These are phyloP conservation scores for barley (Hordeum vulgare) DNA, from an alignment of 176 grass and related monocot genomes.

Conservation along the genomic window DNA sequence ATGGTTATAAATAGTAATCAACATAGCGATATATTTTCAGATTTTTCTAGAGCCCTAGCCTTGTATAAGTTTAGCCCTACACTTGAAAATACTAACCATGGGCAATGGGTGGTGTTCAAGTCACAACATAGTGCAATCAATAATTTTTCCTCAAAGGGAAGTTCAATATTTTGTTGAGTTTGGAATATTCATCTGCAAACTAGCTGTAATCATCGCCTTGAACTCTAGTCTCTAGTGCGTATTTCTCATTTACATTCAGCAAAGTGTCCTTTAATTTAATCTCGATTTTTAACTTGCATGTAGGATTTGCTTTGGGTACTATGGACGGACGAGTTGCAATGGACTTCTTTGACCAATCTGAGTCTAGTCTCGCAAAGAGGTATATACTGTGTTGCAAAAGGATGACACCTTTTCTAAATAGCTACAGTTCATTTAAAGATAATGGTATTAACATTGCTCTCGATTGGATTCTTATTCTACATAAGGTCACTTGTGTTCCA, in stretches of 20 bases:
- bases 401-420: background rate
- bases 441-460: background rate
- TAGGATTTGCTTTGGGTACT: constrained; percentile 56
- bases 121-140: background rate
- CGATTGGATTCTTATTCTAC: background rate
- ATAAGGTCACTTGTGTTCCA: background rate
- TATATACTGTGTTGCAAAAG: constrained; percentile 15
- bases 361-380: constrained; percentile 39
- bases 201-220: background rate
- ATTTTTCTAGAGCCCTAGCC: background rate
- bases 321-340: constrained; percentile 54
- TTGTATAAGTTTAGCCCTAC: background rate
- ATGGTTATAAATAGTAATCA: background rate
- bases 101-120: background rate
- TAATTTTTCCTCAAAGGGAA: background rate
- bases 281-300: background rate
- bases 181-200: background rate
- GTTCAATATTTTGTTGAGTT: background rate
- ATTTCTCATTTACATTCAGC: constrained; percentile 1
- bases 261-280: background rate
- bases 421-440: background rate
- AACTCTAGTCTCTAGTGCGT: background rate
- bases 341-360: constrained; percentile 63
- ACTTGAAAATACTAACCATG: background rate
- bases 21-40: background rate